A percentile compares a stretch with the other conserved stretches of the same genome.
phyloP scores from a whole-genome alignment of 148 eudicot species.

The Amaranthus palmeri region DNA sequence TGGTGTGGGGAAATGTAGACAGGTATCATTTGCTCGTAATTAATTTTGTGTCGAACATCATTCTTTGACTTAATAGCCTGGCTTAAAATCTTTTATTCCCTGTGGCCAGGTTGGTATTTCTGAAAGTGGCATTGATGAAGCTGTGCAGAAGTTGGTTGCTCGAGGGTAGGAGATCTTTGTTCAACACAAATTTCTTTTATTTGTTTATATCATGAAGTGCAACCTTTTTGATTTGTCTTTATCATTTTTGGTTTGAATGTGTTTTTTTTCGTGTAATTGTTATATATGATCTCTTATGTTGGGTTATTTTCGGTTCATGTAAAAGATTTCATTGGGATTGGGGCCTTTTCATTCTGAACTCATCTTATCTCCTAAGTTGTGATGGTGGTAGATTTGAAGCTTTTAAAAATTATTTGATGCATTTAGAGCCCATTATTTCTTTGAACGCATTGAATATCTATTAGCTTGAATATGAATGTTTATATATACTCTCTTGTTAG shows the following conservation, averaged over 20 bases:
- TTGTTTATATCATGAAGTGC: background rate
- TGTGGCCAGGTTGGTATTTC: constrained; percentile 80
- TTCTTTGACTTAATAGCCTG: background rate
- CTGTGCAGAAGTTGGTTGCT: constrained; percentile 87
- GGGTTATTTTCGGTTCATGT: background rate
- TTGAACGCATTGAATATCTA: background rate
- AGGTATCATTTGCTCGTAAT: constrained; percentile 39
- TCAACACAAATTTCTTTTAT: background rate
- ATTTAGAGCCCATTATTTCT: too few species aligned
- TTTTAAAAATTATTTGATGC: too few species aligned
- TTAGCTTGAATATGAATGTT: background rate
- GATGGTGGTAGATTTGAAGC: too few species aligned
- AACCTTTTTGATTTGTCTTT: background rate
- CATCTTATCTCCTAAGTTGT: too few species aligned
- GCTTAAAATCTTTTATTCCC: constrained; percentile 4
- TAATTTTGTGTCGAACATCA: background rate
- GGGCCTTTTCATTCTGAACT: too few species aligned
- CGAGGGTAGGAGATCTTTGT: constrained; percentile 60
- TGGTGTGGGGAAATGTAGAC: constrained; percentile 98
- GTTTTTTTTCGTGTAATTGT: background rate
- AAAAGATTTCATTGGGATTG: too few species aligned
- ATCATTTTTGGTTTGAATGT: background rate
- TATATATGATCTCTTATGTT: background rate
- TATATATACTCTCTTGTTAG: background rate
- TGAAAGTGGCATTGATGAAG: constrained; percentile 94